Evolutionary conservation across 768 basidiomycete genomes (phyloP), one percentile per base, ranked within the genome.

Genomic region (Mrakia gelida): DNA sequence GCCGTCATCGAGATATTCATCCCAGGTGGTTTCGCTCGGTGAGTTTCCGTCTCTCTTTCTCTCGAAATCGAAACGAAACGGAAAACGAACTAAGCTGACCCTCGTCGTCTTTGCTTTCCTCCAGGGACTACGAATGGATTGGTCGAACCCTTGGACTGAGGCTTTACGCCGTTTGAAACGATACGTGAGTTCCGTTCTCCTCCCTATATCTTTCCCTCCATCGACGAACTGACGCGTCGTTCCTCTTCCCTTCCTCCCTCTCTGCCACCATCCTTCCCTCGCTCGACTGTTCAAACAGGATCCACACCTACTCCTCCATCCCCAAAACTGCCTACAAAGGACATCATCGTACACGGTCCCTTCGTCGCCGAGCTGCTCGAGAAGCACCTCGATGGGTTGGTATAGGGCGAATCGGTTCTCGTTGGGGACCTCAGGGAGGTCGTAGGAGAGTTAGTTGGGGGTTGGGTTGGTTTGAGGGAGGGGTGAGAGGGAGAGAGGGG

Each of bases 1-100:
- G 59, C 59, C 59, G 59, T 59, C 59, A 59, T 59, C 59, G 59
- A 59, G 59, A 59, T 59, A 26, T 59, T 59, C 59, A 7, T 59
- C n/a, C 59, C 59, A n/a, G 59, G 59, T 3, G 59, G 59, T 28
- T 59, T 59, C 59, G 59, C 59, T 28, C 59, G 59, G 59, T 59
- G 21, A 56, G 3, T 45, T 43, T 11, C 6, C n/a, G n/a, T n/a
- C 56, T 56, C 23, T 26, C 10, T 23, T n/a, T 59, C 59, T 4
- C 28, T 56, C 26, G n/a, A n/a, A n/a, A n/a, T n/a, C n/a, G n/a
- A n/a, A n/a, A n/a, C n/a, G n/a, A n/a, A n/a, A n/a, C n/a, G n/a
- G n/a, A n/a, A n/a, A n/a, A n/a, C n/a, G n/a, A n/a, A n/a, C n/a
- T n/a, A n/a, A n/a, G n/a, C n/a, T n/a, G n/a, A n/a, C n/a, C n/a